Evolutionary conservation across 1,139 yeast species (phyloP), one percentile per base, ranked within the genome.

Genomic region (Suhomyces taliae): DNA sequence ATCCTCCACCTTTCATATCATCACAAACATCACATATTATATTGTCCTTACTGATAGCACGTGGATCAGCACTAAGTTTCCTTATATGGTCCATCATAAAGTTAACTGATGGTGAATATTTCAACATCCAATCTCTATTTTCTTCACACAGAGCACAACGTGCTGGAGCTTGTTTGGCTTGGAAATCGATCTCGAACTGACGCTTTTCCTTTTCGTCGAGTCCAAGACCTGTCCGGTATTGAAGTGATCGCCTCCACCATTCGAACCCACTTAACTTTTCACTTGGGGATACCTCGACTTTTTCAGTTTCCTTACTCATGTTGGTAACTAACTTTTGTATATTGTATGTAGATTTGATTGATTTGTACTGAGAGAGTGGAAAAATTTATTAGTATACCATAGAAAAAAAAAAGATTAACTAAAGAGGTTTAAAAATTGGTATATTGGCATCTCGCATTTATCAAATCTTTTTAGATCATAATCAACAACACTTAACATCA

Each of bases 1-100:
- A 95, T 1, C 99, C 99, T 36, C 97, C 97, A 37, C 95, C 90
- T 59, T 87, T 86, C 69, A 83, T 77, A 51, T 87, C 93, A 55
- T 88, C 95, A 66, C 99, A 95, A 11, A 80, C 79, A 48, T 84
- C 95, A 65, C 99, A 93, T 8, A 81, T 73, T 47, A 93, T 85
- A 58, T 87, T 82, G 45, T 45, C 41, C 12, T 50, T 50, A 43
- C 53, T 48, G 44, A 61, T 47, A 11, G 50, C 53, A 3, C 38
- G 37, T 2, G 40, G 42, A 15, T 56, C 58, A n/a, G 44, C 41
- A 24, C 56, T 55, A 33, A 86, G 72, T 53, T 87, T 85, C 40
- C 79, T 76, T 43, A 93, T 83, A 62, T 91, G 93, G 49, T 90
- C 91, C 60, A 85, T 72, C 96, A 93, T 87, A 66, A 93, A 93